Percentiles rank a stretch among this genome's conserved stretches.
These are phyloP conservation scores for Simmondsia chinensis DNA, from an alignment of 148 eudicot species.

Conservation along the genomic window DNA sequence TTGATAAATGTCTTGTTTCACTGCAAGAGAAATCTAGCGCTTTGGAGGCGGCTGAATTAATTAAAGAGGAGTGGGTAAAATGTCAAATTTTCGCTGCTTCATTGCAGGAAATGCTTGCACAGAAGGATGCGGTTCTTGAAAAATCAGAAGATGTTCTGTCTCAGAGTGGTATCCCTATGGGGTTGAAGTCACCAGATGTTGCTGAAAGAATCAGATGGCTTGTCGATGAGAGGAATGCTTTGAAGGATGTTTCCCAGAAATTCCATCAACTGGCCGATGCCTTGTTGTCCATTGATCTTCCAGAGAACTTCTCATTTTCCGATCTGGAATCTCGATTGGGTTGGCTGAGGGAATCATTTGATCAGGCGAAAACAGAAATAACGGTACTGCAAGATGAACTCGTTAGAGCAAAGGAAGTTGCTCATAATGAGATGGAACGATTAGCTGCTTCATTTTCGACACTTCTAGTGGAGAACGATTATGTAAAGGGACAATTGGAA, in stretches of 20 bases:
- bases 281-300: constrained; percentile 47
- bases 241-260: constrained; percentile 37
- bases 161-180: constrained; percentile 32
- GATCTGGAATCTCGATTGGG: constrained; percentile 50
- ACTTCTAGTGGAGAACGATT: constrained; percentile 50
- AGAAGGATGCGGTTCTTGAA: constrained; percentile 51
- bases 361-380: constrained; percentile 41
- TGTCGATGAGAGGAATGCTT: constrained; percentile 48
- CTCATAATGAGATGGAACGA: constrained; percentile 38
- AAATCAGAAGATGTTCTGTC: constrained; percentile 47
- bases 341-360: constrained; percentile 64
- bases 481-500: constrained; percentile 47
- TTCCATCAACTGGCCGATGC: constrained; percentile 38
- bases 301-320: constrained; percentile 44
- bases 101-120: constrained; percentile 47
- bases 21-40: constrained; percentile 68
- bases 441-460: constrained; percentile 41
- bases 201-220: constrained; percentile 55
- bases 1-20: constrained; percentile 48
- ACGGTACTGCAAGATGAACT: constrained; percentile 41
- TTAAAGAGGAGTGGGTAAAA: constrained; percentile 44
- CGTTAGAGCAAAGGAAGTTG: constrained; percentile 30
- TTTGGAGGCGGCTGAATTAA: constrained; percentile 55
- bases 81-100: constrained; percentile 48
- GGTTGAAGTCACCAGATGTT: constrained; percentile 37